Evolutionary conservation across 306 rosid species (phyloP), one percentile per base, ranked within the genome.

Genomic region (Elaeagnus macrophylla): DNA sequence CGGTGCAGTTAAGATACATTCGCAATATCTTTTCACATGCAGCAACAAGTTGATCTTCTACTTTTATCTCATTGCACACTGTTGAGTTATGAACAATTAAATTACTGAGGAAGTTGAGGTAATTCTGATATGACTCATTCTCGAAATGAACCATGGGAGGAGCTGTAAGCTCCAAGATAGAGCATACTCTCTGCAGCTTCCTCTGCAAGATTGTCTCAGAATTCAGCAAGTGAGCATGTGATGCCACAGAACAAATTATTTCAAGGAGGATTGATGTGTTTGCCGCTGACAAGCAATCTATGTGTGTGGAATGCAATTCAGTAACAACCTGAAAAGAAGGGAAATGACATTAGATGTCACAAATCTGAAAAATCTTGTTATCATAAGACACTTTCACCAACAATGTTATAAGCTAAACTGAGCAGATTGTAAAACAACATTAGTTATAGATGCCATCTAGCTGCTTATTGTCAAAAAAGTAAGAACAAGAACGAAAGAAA

Each of bases 101-200:
- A 38, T 57, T 75, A 50, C 71, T 79, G 54, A 91, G 82, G 67
- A 87, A 87, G 81, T 72, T 80, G 43, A 91, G 96, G 63, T 69
- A 74, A 69, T 72, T 84, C 71, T 67, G 85, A 65, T 78, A 77
- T 41, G 99, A 82, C 71, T 91, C 99, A 7, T 84, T 91, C 83
- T 91, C 99, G 20, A 91, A 91, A 81, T 91, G 99, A 71, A 91
- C 95, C 74, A 82, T 68, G n/a, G 99, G 99, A 0, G 99, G 99
- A 63, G 84, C 77, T 49, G 89, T 76, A 39, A 87, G 73, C 72
- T 84, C 99, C n/a, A 91, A 81, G 75, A 91, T 69, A 51, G 96
- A 82, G 70, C 96, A 91, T 38, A 79, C 81, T 77, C 72, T 86
- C 48, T 85, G 87, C 72, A 91, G 83, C 75, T 91, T 87, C 75